These are phyloP conservation scores for Marasmius sp. DNA, from an alignment of 1,284 basidiomycete species.

Conservation along the genomic window DNA sequence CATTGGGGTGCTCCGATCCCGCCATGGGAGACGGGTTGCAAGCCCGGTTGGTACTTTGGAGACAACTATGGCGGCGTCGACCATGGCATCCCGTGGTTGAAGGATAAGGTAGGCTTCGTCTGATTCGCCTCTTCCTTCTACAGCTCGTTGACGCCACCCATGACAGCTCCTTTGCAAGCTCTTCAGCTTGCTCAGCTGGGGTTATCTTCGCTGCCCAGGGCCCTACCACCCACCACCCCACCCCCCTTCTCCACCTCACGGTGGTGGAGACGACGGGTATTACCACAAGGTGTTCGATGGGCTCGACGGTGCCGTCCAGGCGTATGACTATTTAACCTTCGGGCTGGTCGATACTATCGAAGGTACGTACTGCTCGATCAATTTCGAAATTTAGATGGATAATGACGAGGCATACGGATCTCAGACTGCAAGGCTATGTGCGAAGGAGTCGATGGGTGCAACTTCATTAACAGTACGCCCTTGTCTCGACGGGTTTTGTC, in stretches of 20 bases:
- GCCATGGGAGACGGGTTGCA: conserved; percentile 21
- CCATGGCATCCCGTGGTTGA: conserved; percentile 18
- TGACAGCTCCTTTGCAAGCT: conserved; percentile 24
- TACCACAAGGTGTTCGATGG: conserved; percentile 26
- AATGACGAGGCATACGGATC: neutral
- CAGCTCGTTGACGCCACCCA: neutral
- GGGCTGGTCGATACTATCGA: conserved; percentile 33
- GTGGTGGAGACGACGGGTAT: conserved; percentile 17
- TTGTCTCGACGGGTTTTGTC: neutral
- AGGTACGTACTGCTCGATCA: conserved; percentile 14
- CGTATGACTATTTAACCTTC: conserved; percentile 29
- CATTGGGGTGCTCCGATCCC: conserved; percentile 27
- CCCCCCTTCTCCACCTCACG: conserved; percentile 11
- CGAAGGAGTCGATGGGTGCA: conserved; percentile 27
- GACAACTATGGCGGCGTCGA: conserved; percentile 17
- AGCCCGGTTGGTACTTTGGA: conserved; percentile 32
- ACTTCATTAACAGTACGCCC: conserved; percentile 31
- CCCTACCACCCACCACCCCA: conserved; percentile 9
- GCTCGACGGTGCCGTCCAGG: conserved; percentile 28
- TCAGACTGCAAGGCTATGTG: conserved; percentile 35
- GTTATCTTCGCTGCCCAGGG: conserved; percentile 19
- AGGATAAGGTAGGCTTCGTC: conserved; percentile 2
- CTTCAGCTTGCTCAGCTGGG: conserved; percentile 19
- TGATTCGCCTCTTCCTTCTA: neutral
- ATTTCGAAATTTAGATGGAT: neutral